Percentiles rank a stretch among this genome's conserved stretches.
phyloP scores from a whole-genome alignment of 2,329 filamentous ascomycete species.

The Helotiales sp. region DNA sequence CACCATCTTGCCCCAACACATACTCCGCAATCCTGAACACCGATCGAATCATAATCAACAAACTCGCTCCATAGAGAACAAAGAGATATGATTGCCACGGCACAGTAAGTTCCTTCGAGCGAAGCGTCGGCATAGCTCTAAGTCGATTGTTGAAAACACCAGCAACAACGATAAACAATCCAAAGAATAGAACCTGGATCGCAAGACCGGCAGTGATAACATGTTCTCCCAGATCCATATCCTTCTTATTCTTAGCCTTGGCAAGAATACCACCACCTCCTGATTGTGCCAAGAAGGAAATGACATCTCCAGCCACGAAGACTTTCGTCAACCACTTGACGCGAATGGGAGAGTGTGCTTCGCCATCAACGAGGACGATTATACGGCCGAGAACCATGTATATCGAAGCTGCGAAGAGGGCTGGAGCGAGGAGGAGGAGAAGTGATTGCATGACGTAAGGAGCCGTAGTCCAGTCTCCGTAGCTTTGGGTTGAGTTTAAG shows the following conservation, averaged over 20 bases:
- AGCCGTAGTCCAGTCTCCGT: slow-evolving; percentile 25
- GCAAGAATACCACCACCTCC: slow-evolving; percentile 33
- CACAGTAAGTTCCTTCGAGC: slow-evolving; percentile 14
- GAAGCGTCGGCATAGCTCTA: slow-evolving; percentile 36
- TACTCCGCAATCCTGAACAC: slow-evolving; percentile 49
- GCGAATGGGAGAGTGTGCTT: slow-evolving; percentile 41
- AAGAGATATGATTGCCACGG: slow-evolving; percentile 39
- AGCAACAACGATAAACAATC: slow-evolving; percentile 47
- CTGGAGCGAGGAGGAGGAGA: slow-evolving; percentile 39
- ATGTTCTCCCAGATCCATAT: slow-evolving; percentile 37
- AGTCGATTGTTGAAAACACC: slow-evolving; percentile 42
- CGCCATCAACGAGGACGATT: slow-evolving; percentile 39
- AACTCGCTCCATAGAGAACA: slow-evolving; percentile 41
- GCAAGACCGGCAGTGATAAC: slow-evolving; percentile 49
- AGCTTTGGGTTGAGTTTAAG: slow-evolving; percentile 23
- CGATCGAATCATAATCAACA: slow-evolving; percentile 46
- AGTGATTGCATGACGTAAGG: slow-evolving; percentile 39
- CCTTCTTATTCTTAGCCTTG: slow-evolving; percentile 15
- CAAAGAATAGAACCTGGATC: slow-evolving; percentile 51
- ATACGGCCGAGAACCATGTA: slow-evolving; percentile 44
- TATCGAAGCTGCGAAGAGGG: slow-evolving; percentile 41
- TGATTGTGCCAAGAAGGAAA: slow-evolving; percentile 45
- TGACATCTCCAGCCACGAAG: slow-evolving; percentile 47
- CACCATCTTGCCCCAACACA: slow-evolving; percentile 41
- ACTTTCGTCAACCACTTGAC: slow-evolving; percentile 45